These are phyloP conservation scores for Globisporangium lucens DNA, from an alignment of 352 stramenopile genomes.

Conservation along the genomic window DNA sequence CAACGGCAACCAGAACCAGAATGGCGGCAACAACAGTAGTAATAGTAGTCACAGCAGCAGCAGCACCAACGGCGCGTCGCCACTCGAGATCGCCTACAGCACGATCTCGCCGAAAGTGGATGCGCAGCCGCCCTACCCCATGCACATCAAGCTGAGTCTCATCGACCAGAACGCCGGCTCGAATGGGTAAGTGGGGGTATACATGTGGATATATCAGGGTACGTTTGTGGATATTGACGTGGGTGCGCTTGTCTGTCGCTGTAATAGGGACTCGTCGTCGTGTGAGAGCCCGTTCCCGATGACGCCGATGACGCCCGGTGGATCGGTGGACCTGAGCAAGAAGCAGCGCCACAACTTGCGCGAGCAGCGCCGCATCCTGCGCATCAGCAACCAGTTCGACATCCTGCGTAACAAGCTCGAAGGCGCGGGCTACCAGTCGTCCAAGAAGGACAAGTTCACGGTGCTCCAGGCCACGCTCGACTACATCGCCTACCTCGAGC, in stretches of 20 bases:
- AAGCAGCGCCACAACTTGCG: conserved; percentile 85
- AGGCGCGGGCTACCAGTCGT: conserved; percentile 58
- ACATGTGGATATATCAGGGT: background rate
- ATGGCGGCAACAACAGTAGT: background rate
- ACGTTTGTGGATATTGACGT: background rate
- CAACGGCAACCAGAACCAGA: background rate
- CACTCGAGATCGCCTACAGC: conserved; percentile 77
- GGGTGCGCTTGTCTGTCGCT: background rate
- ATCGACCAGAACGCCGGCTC: conserved; percentile 65
- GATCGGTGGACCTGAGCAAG: conserved; percentile 63
- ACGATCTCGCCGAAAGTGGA: conserved; percentile 79
- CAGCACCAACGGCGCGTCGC: conserved; percentile 1
- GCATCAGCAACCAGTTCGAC: conserved; percentile 85
- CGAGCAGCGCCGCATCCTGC: conserved; percentile 75
- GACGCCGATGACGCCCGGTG: conserved; percentile 52
- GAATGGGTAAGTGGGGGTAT: conserved; percentile 25
- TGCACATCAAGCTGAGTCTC: conserved; percentile 85
- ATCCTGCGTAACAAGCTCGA: conserved; percentile 78
- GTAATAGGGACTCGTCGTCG: conserved; percentile 43
- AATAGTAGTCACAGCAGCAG: background rate
- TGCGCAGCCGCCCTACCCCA: conserved; percentile 41
- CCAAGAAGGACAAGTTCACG: conserved; percentile 87
- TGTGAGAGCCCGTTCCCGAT: conserved; percentile 71
- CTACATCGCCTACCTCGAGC: conserved; percentile 76
- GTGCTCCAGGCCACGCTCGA: conserved; percentile 81